Conservation (phyloP, 805 yeast genomes). For the Diddensiella santjacobensis region DNA sequence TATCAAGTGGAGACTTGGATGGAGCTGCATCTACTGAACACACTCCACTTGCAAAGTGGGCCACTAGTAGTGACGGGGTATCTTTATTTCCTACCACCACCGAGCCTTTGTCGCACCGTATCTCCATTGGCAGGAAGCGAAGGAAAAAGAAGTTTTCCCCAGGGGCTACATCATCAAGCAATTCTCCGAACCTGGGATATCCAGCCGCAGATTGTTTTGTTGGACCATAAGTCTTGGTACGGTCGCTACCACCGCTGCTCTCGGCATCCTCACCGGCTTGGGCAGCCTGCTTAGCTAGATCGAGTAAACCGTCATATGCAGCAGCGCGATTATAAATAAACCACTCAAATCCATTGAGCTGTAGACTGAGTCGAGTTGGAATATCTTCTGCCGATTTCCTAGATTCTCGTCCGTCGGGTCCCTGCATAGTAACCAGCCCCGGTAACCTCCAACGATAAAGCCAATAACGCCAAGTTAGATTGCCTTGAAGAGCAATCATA, state of each 20-base stretch:
- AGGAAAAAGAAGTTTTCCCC: slow-evolving; percentile 17
- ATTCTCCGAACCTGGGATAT: background rate
- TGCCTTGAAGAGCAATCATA: slow-evolving; percentile 63
- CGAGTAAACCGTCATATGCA: slow-evolving; percentile 65
- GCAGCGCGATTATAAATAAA: slow-evolving; percentile 76
- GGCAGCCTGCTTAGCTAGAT: slow-evolving; percentile 2
- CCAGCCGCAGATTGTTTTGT: background rate
- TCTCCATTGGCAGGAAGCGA: slow-evolving; percentile 54
- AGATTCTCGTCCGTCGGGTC: slow-evolving; percentile 12
- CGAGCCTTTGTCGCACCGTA: slow-evolving; percentile 62
- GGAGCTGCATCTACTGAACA: slow-evolving; percentile 57
- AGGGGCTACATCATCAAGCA: background rate
- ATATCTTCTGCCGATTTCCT: background rate
- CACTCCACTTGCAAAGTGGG: slow-evolving; percentile 51
- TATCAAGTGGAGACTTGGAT: slow-evolving; percentile 52
- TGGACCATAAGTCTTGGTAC: background rate
- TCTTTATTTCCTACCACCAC: slow-evolving; percentile 73
- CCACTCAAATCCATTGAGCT: slow-evolving; percentile 73
- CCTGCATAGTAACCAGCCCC: slow-evolving; percentile 12
- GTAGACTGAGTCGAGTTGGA: slow-evolving; percentile 35
- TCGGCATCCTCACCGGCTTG: background rate
- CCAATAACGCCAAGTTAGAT: slow-evolving; percentile 93
- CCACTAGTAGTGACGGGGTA: slow-evolving; percentile 68
- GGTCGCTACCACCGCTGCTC: background rate
- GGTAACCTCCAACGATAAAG: slow-evolving; percentile 44